Evolutionary conservation across 2,329 filamentous ascomycete species (phyloP).

Genomic region (Microcera coccophila): DNA sequence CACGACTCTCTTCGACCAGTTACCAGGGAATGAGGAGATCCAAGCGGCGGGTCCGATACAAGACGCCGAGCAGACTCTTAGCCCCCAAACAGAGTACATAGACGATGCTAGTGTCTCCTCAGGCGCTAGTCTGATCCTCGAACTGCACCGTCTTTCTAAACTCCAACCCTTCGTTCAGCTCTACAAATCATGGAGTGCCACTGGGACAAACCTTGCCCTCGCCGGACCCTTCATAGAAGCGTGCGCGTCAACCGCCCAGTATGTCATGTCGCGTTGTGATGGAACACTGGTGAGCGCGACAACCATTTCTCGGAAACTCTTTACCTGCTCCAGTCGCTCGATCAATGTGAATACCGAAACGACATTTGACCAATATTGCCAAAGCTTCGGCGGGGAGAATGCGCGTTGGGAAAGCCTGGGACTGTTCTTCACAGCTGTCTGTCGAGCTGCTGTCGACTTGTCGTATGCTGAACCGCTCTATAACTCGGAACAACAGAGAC

Average conservation of each 20-base stretch:
- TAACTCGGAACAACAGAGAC: slow-evolving; percentile 12
- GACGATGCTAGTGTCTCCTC: slow-evolving; percentile 1
- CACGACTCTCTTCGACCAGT: slow-evolving; percentile 13
- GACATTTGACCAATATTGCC: slow-evolving; percentile 8
- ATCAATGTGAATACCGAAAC: slow-evolving; percentile 3
- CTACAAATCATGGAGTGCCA: no score
- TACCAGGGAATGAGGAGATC: slow-evolving; percentile 1
- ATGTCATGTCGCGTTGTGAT: background rate
- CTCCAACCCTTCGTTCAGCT: slow-evolving; percentile 1
- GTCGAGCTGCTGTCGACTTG: slow-evolving; percentile 21
- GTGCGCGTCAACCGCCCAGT: slow-evolving; percentile 4
- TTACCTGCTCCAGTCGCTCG: slow-evolving; percentile 7
- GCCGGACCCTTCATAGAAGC: no score
- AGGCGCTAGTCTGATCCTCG: slow-evolving; percentile 4
- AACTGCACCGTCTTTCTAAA: slow-evolving; percentile 1
- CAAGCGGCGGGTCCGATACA: background rate
- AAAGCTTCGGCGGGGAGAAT: slow-evolving; percentile 13
- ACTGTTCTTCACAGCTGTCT: slow-evolving; percentile 21
- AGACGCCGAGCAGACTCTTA: background rate
- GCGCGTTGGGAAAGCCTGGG: slow-evolving; percentile 25
- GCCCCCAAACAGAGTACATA: background rate
- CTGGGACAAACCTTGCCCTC: no score
- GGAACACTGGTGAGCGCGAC: background rate
- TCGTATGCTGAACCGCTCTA: slow-evolving; percentile 6
- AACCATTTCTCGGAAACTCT: slow-evolving; percentile 6